Conservation (phyloP, 305 asterid genomes). For the Euphrasia arctica region DNA sequence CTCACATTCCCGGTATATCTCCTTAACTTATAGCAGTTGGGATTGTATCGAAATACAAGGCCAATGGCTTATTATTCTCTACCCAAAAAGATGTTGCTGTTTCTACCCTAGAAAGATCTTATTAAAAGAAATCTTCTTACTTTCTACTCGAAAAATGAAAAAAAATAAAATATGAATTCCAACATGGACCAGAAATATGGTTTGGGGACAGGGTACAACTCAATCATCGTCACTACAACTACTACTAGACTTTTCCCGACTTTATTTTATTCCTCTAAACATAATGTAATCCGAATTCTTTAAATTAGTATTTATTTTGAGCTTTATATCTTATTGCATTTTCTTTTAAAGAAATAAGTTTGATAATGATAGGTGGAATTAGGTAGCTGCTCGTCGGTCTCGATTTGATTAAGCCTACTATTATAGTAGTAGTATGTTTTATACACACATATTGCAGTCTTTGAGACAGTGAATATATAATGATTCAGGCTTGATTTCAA, state of each 20-base stretch:
- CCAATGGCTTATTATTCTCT: too few species aligned
- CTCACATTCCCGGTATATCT: conserved; percentile 73
- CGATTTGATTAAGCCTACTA: conserved; percentile 26
- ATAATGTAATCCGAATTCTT: not conserved
- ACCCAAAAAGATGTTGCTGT: too few species aligned
- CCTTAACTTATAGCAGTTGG: conserved; percentile 47
- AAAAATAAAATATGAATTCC: conserved; percentile 4
- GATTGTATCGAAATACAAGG: conserved; percentile 6
- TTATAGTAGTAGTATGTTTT: not conserved
- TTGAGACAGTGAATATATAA: conserved; percentile 28
- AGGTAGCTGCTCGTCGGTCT: conserved; percentile 11
- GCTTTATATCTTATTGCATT: conserved; percentile 3
- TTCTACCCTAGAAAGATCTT: too few species aligned
- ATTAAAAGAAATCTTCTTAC: too few species aligned
- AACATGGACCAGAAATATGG: conserved; percentile 3
- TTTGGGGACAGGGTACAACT: conserved; percentile 27
- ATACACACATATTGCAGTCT: conserved; percentile 15
- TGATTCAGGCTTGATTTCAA: conserved; percentile 68
- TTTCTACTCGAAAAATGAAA: conserved; percentile 5
- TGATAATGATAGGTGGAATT: conserved; percentile 8
- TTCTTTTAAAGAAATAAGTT: conserved; percentile 6
- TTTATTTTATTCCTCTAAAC: not conserved
- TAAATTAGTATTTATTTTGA: not conserved
- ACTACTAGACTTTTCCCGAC: conserved; percentile 8
- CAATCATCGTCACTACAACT: conserved; percentile 23